phyloP scores from a whole-genome alignment of 768 basidiomycete genomes.

The Lepiota brunneoincarnata region DNA sequence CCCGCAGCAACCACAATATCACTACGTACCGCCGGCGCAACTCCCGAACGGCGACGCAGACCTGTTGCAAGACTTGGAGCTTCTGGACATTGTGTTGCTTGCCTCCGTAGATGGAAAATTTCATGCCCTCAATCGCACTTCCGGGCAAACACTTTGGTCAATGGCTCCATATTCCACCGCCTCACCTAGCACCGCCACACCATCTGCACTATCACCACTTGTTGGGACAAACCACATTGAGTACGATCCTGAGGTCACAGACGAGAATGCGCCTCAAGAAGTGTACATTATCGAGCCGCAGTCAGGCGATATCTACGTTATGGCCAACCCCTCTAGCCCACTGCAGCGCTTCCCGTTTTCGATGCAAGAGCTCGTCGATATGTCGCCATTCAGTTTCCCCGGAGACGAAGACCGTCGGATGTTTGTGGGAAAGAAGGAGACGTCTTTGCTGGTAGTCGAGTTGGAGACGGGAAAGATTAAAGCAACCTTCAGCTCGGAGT shows the following conservation, averaged over 20 bases:
- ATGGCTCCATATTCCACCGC: conserved; percentile 62
- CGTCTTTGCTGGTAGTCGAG: conserved; percentile 72
- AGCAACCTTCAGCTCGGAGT: conserved; percentile 71
- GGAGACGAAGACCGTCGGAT: conserved; percentile 63
- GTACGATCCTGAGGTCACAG: conserved; percentile 54
- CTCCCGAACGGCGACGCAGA: conserved; percentile 6
- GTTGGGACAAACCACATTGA: conserved; percentile 68
- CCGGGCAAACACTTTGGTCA: conserved; percentile 84
- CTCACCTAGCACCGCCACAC: conserved; percentile 27
- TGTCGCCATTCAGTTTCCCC: conserved; percentile 78
- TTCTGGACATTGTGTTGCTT: conserved; percentile 83
- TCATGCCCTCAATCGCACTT: conserved; percentile 87
- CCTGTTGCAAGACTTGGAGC: conserved; percentile 46
- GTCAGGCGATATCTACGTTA: conserved; percentile 90
- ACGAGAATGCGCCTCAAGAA: conserved; percentile 55
- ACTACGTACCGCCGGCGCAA: not conserved
- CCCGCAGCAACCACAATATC: not conserved
- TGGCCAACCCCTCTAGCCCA: conserved; percentile 62
- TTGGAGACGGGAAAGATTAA: conserved; percentile 80
- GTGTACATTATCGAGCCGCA: conserved; percentile 95
- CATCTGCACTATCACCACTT: conserved; percentile 66
- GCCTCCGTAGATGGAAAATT: conserved; percentile 94
- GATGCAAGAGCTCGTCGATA: conserved; percentile 89
- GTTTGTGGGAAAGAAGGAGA: conserved; percentile 92
- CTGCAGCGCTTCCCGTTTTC: conserved; percentile 89